Evolutionary conservation across 257 asterid species (phyloP), one percentile per base, ranked within the genome.

Genomic region (Lycium ferocissimum): DNA sequence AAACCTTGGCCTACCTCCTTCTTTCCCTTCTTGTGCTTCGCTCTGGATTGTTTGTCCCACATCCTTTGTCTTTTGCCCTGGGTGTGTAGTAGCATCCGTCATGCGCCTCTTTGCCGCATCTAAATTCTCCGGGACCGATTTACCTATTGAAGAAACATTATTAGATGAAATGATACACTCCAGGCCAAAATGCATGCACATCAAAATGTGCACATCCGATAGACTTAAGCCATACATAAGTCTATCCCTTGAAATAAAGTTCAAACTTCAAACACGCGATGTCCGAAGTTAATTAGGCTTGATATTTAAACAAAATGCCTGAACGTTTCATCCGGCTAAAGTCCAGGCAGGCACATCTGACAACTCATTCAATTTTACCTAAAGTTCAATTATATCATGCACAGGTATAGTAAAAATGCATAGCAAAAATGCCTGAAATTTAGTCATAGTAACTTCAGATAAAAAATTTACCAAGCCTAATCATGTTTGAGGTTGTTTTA

Each of bases 51-150:
- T 85, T 73, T 92, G 94, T 0, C 95, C 97, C 2, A 33, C 87
- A 14, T 92, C 94, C 92, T 92, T 92, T 22, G 95, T 89, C 88
- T 92, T 93, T 84, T 95, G 96, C 2, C 98, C 98, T 15, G 89
- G 83, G 0, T 67, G 87, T 58, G 53, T 69, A 0, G 93, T 90
- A 37, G 93, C 94, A 1, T 95, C 99, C 85, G 88, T 93, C 92
- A 89, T 84, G 83, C 92, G 88, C 75, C 88, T 47, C 91, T 88
- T 93, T 5, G 96, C 96, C 13, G 81, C 84, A 12, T 92, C 96
- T 85, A 93, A 2, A 71, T 92, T 93, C 49, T 91, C 97, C 6
- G 89, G 90, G 0, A 83, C 73, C 51, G 85, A 80, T 85, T 43
- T 69, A 90, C 97, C 4, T 75, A 14, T 49, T 73, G 3, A 35